Evolutionary conservation across 352 stramenopile genomes (phyloP).

Genomic region (Phytophthora meadii): DNA sequence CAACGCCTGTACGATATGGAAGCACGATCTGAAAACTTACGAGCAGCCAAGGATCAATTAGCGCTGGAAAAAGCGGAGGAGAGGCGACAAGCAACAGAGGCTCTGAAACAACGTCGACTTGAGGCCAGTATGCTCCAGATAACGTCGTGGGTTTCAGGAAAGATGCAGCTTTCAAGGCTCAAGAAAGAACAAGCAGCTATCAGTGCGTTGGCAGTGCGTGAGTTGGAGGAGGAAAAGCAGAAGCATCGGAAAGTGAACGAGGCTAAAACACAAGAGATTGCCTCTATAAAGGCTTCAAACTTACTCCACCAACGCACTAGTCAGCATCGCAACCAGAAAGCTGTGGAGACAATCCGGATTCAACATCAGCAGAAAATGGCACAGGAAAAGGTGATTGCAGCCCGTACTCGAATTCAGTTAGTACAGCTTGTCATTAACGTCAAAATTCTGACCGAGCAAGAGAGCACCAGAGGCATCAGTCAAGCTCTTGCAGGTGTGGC

Average conservation of each 20-base stretch:
- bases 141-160: constrained; percentile 43
- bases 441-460: constrained; percentile 39
- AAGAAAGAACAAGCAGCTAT: constrained; percentile 31
- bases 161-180: constrained; percentile 34
- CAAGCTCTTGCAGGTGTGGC: constrained; percentile 16
- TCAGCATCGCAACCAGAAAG: constrained; percentile 25
- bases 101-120: constrained; percentile 17
- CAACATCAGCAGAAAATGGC: constrained; percentile 28
- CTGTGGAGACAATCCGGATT: constrained; percentile 16
- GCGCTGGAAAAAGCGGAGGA: constrained; percentile 32
- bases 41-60: constrained; percentile 26
- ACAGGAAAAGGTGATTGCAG: constrained; percentile 28
- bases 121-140: constrained; percentile 43
- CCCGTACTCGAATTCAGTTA: constrained; percentile 33
- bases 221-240: constrained; percentile 31
- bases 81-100: constrained; percentile 15
- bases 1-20: constrained; percentile 34
- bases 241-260: constrained; percentile 25
- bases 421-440: constrained; percentile 45
- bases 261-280: constrained; percentile 28
- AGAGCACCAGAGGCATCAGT: constrained; percentile 15
- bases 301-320: constrained; percentile 33
- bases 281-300: constrained; percentile 33
- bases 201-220: constrained; percentile 14
- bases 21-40: constrained; percentile 21